Percentiles rank a stretch among this genome's conserved stretches.
Evolutionary conservation across 2,329 filamentous ascomycete genomes (phyloP).

Genomic region (Aspergillus oerlinghausenensis): DNA sequence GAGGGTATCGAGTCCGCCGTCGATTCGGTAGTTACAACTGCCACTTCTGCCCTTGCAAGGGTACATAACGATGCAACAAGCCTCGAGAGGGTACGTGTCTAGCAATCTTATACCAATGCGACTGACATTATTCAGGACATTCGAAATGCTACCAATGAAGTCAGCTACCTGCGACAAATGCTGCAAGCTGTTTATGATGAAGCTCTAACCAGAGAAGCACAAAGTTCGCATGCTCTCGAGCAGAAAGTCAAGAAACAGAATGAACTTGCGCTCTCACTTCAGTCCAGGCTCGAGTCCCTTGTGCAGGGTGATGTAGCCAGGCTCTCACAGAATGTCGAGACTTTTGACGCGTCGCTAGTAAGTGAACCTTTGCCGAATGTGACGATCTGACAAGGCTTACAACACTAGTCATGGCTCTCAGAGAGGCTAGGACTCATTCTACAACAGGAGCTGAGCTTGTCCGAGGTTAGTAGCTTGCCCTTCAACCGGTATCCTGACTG

Average conservation of each 20-base stretch:
- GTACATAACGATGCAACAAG: slow-evolving; percentile 13
- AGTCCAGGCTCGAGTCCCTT: slow-evolving; percentile 29
- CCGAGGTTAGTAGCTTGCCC: slow-evolving; percentile 23
- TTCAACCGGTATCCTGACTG: neutral
- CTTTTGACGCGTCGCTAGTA: slow-evolving; percentile 35
- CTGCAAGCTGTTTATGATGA: slow-evolving; percentile 27
- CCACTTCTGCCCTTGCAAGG: slow-evolving; percentile 16
- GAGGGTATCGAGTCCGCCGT: slow-evolving; percentile 23
- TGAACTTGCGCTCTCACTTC: slow-evolving; percentile 28
- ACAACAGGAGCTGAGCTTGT: slow-evolving; percentile 30
- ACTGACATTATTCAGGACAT: slow-evolving; percentile 27
- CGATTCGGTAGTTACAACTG: slow-evolving; percentile 12
- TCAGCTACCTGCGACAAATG: slow-evolving; percentile 18
- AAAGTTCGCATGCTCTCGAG: slow-evolving; percentile 24
- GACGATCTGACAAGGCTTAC: slow-evolving; percentile 2
- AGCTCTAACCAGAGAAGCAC: slow-evolving; percentile 20
- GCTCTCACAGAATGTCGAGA: slow-evolving; percentile 26
- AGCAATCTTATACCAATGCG: neutral
- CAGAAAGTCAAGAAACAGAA: slow-evolving; percentile 22
- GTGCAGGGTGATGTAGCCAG: slow-evolving; percentile 24
- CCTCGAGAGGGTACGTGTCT: slow-evolving; percentile 20
- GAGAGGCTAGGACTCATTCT: slow-evolving; percentile 23
- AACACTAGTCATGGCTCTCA: slow-evolving; percentile 28
- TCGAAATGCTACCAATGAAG: slow-evolving; percentile 20
- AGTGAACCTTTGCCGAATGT: slow-evolving; percentile 5